Evolutionary conservation across 768 basidiomycete species (phyloP), one percentile per base, ranked within the genome.

Genomic region (Collybia sp.): DNA sequence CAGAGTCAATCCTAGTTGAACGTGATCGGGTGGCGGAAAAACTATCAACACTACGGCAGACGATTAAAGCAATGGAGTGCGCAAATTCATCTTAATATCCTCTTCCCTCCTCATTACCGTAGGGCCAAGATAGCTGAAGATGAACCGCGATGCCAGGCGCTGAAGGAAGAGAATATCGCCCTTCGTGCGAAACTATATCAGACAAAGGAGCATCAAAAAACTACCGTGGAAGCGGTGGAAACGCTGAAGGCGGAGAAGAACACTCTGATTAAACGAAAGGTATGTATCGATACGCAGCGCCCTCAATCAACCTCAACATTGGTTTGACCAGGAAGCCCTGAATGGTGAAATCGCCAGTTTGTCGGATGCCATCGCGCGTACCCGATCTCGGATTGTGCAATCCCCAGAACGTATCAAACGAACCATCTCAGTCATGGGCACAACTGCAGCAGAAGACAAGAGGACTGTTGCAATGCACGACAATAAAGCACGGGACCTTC

Each of bases 361-460:
- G 17, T 68, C 75, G 35, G 83, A 88, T 46, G 69, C 73, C 38
- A 82, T 89, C 51, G 65, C 68, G 11, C 79, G 83, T 36, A 82
- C 82, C 0, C 75, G 80, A 42, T 70, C 80, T 20, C 81, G 92
- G 19, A 85, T 96, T 51, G 92, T 96, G 2, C 89, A 93, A 61
- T 93, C 90, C 0, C 93, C 93, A 0, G 93, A 95, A 40, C 78
- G 93, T 38, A 86, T 95, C 53, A 88, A 85, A 59, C 80, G 83
- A 42, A 87, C 81, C 36, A 95, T 95, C 55, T 65, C 75, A 10
- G 71, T 79, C n/a, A 91, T 95, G 86, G 75, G 78, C 2, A 59
- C 68, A 5, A 81, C 77, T 0, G 80, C 81, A 1, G 61, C 76
- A 13, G 84, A 86, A 44, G 90, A 94, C 53, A 88, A 88, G 58